Conservation (phyloP, 2,329 filamentous ascomycete species). For the Hymenoscyphus albidus region DNA sequence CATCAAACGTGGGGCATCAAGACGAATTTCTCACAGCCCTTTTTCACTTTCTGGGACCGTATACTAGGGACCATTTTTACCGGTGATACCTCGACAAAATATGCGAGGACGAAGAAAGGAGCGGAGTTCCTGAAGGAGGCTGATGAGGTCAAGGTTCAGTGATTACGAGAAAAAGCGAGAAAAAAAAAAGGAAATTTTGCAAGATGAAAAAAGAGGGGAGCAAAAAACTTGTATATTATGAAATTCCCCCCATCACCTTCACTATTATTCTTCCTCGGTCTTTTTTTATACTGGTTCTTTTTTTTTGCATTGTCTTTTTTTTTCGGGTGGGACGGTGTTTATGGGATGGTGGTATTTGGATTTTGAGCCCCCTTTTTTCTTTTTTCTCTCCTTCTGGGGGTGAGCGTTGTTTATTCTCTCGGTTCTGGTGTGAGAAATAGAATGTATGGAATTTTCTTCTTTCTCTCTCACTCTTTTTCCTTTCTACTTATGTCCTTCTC, state of each 20-base stretch:
- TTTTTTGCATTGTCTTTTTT: neutral
- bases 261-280: neutral
- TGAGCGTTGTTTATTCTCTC: neutral
- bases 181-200: slow-evolving; percentile 6
- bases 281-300: slow-evolving; percentile 12
- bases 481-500: neutral
- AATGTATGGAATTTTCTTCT: neutral
- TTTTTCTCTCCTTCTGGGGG: neutral
- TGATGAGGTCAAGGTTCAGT: slow-evolving; percentile 24
- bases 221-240: slow-evolving; percentile 13
- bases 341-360: slow-evolving; percentile 15
- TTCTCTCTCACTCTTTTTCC: neutral
- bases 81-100: slow-evolving; percentile 30
- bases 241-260: neutral
- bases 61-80: slow-evolving; percentile 61
- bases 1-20: slow-evolving; percentile 99
- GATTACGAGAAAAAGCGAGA: neutral
- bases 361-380: slow-evolving; percentile 5
- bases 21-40: slow-evolving; percentile 85
- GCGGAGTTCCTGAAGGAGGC: slow-evolving; percentile 31
- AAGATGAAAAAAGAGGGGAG: neutral
- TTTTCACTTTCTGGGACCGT: slow-evolving; percentile 94
- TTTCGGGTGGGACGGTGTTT: slow-evolving; percentile 14
- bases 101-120: slow-evolving; percentile 30
- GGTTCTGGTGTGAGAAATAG: neutral